These are phyloP conservation scores for Hypoxylon sp. DNA, from an alignment of 2,329 filamentous ascomycete species.

Conservation along the genomic window DNA sequence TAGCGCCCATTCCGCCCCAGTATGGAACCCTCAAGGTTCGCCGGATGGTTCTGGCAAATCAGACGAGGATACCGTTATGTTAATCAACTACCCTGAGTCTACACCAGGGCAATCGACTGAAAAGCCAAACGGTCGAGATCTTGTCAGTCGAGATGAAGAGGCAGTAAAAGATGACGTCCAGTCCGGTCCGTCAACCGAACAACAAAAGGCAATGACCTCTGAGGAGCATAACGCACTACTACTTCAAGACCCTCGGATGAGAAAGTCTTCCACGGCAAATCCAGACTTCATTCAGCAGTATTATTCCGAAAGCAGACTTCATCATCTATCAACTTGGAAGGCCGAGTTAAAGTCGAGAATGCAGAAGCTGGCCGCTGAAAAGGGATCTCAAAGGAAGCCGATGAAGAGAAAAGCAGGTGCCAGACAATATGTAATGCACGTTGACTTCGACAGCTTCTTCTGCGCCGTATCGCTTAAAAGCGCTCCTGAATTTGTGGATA, in stretches of 20 bases:
- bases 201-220: slow-evolving; percentile 68
- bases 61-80: slow-evolving; percentile 18
- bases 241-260: slow-evolving; percentile 82
- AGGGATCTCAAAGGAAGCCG: slow-evolving; percentile 55
- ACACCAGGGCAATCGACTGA: neutral
- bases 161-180: slow-evolving; percentile 16
- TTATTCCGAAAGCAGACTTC: slow-evolving; percentile 92
- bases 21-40: neutral
- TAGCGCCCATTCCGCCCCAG: neutral
- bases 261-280: slow-evolving; percentile 90
- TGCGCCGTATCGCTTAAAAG: slow-evolving; percentile 87
- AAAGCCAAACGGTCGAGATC: neutral
- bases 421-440: slow-evolving; percentile 87
- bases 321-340: slow-evolving; percentile 97
- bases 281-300: slow-evolving; percentile 94
- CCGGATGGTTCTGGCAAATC: slow-evolving; percentile 9
- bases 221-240: slow-evolving; percentile 92
- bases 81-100: slow-evolving; percentile 16
- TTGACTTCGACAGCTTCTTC: slow-evolving; percentile 99
- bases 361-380: slow-evolving; percentile 80
- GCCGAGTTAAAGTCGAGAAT: slow-evolving; percentile 89
- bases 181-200: slow-evolving; percentile 20
- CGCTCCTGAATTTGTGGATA: slow-evolving; percentile 76
- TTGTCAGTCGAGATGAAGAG: too few relatives aligned
- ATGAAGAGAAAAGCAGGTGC: slow-evolving; percentile 66